Percentiles rank a stretch among this genome's conserved stretches.
Evolutionary conservation across 2,329 filamentous ascomycete genomes (phyloP).

Genomic region (Beauveria australis): DNA sequence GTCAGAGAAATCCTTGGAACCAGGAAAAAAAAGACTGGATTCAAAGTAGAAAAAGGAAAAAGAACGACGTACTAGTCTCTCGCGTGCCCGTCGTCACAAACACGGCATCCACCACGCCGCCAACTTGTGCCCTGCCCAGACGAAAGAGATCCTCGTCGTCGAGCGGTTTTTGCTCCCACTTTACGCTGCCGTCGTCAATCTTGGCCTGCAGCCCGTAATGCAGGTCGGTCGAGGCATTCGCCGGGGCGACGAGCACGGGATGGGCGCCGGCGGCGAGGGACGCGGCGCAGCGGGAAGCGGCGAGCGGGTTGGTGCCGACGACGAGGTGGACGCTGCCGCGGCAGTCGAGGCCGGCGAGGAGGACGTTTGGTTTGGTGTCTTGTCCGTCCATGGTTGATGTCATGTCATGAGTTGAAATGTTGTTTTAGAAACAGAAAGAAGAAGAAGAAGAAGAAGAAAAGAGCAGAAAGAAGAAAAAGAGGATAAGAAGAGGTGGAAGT

Average conservation of each 20-base stretch:
- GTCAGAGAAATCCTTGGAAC: not conserved
- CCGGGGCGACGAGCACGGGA: conserved; percentile 70
- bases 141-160: conserved; percentile 62
- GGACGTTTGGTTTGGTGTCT: conserved; percentile 29
- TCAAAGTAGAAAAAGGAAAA: too few species aligned
- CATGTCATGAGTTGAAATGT: not conserved
- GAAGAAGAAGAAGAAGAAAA: not conserved
- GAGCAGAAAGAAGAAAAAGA: not conserved
- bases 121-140: conserved; percentile 74
- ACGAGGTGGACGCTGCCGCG: conserved; percentile 71
- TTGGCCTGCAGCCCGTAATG: conserved; percentile 52
- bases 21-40: not conserved
- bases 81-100: conserved; percentile 64
- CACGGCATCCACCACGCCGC: conserved; percentile 75
- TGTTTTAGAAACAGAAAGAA: not conserved
- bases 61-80: conserved; percentile 27
- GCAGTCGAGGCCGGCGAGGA: conserved; percentile 67
- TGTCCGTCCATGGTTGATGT: not conserved
- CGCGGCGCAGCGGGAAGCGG: conserved; percentile 72
- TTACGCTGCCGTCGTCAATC: conserved; percentile 57
- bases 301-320: conserved; percentile 77
- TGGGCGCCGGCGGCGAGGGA: conserved; percentile 74
- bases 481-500: not conserved
- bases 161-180: conserved; percentile 61
- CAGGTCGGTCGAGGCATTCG: conserved; percentile 39